phyloP scores from a whole-genome alignment of 495 filamentous ascomycete genomes.

The Penicillium soppii region DNA sequence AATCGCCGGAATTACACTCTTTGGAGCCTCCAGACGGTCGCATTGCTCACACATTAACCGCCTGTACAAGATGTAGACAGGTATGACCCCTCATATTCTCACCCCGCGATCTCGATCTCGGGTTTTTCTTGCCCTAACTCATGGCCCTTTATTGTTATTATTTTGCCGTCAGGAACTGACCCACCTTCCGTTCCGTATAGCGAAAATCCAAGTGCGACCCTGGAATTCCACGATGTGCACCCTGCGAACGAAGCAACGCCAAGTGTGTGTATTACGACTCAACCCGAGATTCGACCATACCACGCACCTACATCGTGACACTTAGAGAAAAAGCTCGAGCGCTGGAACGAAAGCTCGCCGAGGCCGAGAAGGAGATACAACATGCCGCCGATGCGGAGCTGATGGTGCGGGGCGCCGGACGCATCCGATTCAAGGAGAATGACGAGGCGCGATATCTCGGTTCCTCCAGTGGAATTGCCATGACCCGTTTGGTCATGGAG shows the following conservation, averaged over 20 bases:
- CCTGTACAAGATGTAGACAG: conserved; percentile 82
- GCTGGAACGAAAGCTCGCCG: conserved; percentile 71
- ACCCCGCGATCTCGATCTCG: not conserved
- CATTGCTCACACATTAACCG: conserved; percentile 82
- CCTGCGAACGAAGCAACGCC: conserved; percentile 86
- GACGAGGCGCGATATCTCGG: conserved; percentile 88
- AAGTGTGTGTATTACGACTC: conserved; percentile 93
- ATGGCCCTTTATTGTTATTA: not conserved
- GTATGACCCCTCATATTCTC: conserved; percentile 47
- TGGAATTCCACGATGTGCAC: conserved; percentile 83
- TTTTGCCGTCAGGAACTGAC: not conserved
- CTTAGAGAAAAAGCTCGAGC: conserved; percentile 78
- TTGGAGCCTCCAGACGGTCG: conserved; percentile 40
- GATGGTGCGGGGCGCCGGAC: conserved; percentile 76
- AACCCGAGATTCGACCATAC: conserved; percentile 70
- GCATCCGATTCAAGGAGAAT: conserved; percentile 75
- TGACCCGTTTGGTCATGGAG: conserved; percentile 91
- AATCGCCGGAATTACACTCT: conserved; percentile 22
- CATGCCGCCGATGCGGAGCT: conserved; percentile 71
- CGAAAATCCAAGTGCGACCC: conserved; percentile 94
- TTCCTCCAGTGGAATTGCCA: conserved; percentile 88
- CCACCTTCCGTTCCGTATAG: conserved; percentile 39
- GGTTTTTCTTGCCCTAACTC: not conserved
- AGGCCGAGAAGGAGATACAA: conserved; percentile 61
- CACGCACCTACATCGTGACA: conserved; percentile 82